These are phyloP conservation scores for Chrysanthemum makinoi DNA, from an alignment of 129 eudicot species.

Conservation along the genomic window DNA sequence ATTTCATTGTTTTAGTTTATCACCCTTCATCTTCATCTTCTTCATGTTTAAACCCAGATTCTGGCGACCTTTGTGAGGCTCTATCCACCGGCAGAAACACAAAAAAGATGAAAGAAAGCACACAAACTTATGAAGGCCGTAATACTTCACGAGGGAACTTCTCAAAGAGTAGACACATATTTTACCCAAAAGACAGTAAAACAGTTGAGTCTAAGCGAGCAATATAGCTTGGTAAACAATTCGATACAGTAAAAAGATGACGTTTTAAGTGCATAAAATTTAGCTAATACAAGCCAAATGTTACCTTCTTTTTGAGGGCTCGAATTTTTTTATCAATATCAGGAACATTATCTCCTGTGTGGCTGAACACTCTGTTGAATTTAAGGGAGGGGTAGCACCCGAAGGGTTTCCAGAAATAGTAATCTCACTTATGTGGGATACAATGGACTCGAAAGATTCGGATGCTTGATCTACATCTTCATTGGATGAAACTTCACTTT, in stretches of 20 bases:
- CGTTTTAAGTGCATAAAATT: no score
- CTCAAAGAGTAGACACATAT: neutral
- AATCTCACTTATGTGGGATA: conserved; percentile 56
- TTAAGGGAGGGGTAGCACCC: conserved; percentile 35
- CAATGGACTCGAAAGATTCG: conserved; percentile 44
- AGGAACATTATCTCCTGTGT: conserved; percentile 48
- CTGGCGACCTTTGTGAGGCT: no score
- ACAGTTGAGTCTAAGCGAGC: no score
- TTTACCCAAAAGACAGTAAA: no score
- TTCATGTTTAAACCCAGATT: no score
- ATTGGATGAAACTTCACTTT: conserved; percentile 44
- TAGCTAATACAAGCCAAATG: neutral
- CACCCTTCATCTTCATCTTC: no score
- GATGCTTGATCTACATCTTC: conserved; percentile 41
- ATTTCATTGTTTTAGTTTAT: no score
- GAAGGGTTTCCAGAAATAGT: conserved; percentile 52
- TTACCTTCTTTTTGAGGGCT: conserved; percentile 91
- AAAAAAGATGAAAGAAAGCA: neutral
- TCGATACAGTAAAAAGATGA: neutral
- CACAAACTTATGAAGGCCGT: neutral
- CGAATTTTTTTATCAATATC: conserved; percentile 83
- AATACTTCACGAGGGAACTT: neutral
- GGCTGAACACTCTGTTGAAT: conserved; percentile 34
- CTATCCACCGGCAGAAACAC: neutral
- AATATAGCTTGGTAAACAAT: neutral